A percentile compares a stretch with the other conserved stretches of the same genome.
phyloP scores from a whole-genome alignment of 164 flowering plant species.

The Vitis riparia region DNA sequence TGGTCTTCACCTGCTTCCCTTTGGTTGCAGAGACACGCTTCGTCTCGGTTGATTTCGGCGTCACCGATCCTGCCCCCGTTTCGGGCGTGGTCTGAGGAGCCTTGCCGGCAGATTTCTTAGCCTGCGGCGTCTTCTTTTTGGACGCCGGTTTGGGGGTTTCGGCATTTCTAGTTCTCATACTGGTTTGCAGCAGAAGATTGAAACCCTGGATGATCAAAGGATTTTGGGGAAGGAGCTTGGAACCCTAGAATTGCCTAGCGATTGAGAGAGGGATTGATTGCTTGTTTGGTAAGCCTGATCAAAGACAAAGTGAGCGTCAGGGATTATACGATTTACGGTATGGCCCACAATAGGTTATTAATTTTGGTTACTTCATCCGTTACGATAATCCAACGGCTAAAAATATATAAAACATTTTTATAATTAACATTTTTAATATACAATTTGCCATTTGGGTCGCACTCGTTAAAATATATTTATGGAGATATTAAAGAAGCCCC shows the following conservation, averaged over 20 bases:
- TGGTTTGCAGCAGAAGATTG: not conserved
- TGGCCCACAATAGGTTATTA: no score
- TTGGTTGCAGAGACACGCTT: conserved; percentile 17
- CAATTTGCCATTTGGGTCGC: no score
- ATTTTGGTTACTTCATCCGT: no score
- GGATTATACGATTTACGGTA: no score
- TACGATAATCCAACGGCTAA: no score
- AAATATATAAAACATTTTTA: no score
- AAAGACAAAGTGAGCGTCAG: no score
- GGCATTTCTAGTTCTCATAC: conserved; percentile 43
- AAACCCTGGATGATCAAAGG: not conserved
- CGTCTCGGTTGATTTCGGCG: conserved; percentile 16
- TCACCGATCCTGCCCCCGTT: not conserved
- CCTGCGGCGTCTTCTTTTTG: conserved; percentile 36
- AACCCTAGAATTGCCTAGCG: not conserved
- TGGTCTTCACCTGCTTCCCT: conserved; percentile 23
- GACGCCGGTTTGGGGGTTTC: conserved; percentile 32
- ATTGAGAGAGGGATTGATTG: not conserved
- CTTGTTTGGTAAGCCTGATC: no score
- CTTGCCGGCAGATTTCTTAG: conserved; percentile 33
- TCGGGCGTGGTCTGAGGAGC: conserved; percentile 9
- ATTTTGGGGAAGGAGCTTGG: not conserved
- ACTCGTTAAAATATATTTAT: no score
- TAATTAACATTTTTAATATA: no score
- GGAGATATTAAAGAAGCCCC: no score